Evolutionary conservation across 768 basidiomycete genomes (phyloP), one percentile per base, ranked within the genome.

Genomic region (Rickenella mellea): DNA sequence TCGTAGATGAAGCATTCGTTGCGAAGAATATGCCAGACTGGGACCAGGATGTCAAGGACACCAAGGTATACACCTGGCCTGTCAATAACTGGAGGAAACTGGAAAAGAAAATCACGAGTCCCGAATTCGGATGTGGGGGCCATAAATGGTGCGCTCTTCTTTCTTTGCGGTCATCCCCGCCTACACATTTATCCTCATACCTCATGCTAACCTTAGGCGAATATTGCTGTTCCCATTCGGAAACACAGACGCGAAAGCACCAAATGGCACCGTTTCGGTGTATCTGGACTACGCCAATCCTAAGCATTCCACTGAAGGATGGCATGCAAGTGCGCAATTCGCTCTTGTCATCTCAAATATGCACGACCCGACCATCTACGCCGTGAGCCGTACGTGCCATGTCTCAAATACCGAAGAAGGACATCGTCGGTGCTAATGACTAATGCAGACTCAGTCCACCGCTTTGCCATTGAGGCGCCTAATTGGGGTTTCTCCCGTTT

Each of bases 401-500:
- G 38, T 15, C 11, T n/a, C n/a, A n/a, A n/a, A n/a, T n/a, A n/a
- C 39, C 27, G 42, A n/a, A 32, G 20, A 11, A 26, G 39, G 14
- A 42, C 17, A n/a, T 42, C 14, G 27, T 27, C 31, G n/a, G 15
- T 6, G 19, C 40, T 33, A 6, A 12, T 39, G 24, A 24, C 39
- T 28, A 24, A 25, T 49, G 15, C 60, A 98, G 94, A 99, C 63
- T 96, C 96, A 11, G 92, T 98, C 52, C 96, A 99, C 69, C 88
- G 96, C 44, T 99, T 99, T 68, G 93, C 97, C 58, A 78, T 91
- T 44, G 96, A 99, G 66, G 96, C 98, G 63, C 94, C 91, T 57
- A 94, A 99, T 65, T 99, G 96, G 96, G 96, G 96, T 41, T 99
- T 99, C 66, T 98, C 96, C 45, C 86, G 96, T 38, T 99, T 99